Evolutionary conservation across 352 stramenopile genomes (phyloP).

Genomic region (Phytopythium ostracodes): DNA sequence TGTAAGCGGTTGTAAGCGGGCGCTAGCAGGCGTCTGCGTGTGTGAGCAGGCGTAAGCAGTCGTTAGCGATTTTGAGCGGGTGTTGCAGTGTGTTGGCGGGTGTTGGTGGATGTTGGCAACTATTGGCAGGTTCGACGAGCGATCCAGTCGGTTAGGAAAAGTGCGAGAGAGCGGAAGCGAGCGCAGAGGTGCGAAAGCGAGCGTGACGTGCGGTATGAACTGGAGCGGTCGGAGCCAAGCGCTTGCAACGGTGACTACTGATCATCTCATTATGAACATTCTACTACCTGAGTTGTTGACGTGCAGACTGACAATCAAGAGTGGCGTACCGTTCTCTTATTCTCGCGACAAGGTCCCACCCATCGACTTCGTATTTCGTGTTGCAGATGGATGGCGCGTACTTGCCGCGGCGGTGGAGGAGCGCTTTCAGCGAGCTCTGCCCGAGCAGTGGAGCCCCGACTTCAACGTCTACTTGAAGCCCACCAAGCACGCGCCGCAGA

Average conservation of each 20-base stretch:
- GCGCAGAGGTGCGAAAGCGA: no score
- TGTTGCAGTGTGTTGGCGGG: no score
- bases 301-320: conserved; percentile 11
- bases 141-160: no score
- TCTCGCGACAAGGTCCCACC: conserved; percentile 7
- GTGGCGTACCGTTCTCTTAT: not conserved
- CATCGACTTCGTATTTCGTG: conserved; percentile 1
- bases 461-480: conserved; percentile 11
- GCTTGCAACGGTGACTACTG: no score
- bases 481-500: conserved; percentile 8
- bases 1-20: not conserved
- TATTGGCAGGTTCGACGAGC: no score
- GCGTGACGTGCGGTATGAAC: no score
- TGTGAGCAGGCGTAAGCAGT: no score
- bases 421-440: conserved; percentile 9
- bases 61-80: no score
- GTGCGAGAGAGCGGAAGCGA: no score
- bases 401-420: conserved; percentile 4
- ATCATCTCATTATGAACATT: not conserved
- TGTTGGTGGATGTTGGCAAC: no score
- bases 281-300: not conserved
- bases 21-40: not conserved
- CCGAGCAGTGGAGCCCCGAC: conserved; percentile 2
- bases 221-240: no score
- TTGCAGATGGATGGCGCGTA: conserved; percentile 6